Percentiles rank a stretch among this genome's conserved stretches.
These are phyloP conservation scores for Boletus rex-veris DNA, from an alignment of 768 basidiomycete genomes.

Conservation along the genomic window DNA sequence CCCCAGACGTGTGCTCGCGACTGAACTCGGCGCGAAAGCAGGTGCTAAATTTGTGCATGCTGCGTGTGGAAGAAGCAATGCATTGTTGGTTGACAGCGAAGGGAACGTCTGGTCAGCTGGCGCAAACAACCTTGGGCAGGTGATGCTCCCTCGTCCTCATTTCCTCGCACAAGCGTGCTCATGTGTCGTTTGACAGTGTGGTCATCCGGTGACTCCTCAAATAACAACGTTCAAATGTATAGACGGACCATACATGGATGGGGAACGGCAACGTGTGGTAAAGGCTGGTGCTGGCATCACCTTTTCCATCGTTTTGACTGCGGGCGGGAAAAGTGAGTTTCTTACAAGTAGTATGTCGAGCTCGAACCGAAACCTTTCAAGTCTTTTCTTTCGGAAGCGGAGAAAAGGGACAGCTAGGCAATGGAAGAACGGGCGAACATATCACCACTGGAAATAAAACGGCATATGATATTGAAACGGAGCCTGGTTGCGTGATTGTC, in stretches of 20 bases:
- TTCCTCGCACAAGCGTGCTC: background rate
- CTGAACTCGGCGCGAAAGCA: slow-evolving; percentile 55
- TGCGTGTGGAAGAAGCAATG: slow-evolving; percentile 80
- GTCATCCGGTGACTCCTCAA: slow-evolving; percentile 63
- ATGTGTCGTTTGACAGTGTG: slow-evolving; percentile 49
- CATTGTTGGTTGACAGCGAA: slow-evolving; percentile 75
- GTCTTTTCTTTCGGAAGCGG: slow-evolving; percentile 90
- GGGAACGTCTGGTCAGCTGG: slow-evolving; percentile 86
- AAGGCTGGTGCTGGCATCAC: slow-evolving; percentile 79
- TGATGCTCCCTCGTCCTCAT: slow-evolving; percentile 25
- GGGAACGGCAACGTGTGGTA: slow-evolving; percentile 61
- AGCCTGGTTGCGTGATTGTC: slow-evolving; percentile 51
- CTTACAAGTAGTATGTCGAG: background rate
- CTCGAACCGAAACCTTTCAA: slow-evolving; percentile 26
- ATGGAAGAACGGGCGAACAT: slow-evolving; percentile 90
- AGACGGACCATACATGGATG: slow-evolving; percentile 52
- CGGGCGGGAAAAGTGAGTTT: slow-evolving; percentile 68
- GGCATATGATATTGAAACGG: slow-evolving; percentile 71
- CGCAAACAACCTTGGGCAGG: slow-evolving; percentile 78
- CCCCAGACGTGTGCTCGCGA: slow-evolving; percentile 57
- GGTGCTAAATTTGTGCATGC: slow-evolving; percentile 72
- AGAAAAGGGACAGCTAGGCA: slow-evolving; percentile 91
- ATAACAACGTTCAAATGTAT: slow-evolving; percentile 63
- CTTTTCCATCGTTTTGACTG: slow-evolving; percentile 81
- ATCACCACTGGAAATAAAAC: slow-evolving; percentile 84